phyloP scores from a whole-genome alignment of 1,139 yeast genomes.

The Citeromyces hawaiiensis region DNA sequence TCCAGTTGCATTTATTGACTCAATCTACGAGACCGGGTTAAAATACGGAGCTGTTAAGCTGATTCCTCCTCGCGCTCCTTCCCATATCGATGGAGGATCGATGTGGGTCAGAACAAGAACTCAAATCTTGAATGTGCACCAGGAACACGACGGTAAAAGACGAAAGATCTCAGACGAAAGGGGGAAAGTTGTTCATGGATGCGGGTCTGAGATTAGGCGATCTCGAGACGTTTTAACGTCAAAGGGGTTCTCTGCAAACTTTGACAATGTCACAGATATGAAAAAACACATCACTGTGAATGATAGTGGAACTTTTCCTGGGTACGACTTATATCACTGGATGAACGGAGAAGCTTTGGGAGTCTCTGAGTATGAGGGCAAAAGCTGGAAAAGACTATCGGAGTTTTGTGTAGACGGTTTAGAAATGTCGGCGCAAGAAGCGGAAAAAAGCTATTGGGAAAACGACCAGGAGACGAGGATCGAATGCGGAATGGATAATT shows the following conservation, averaged over 20 bases:
- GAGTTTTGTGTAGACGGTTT: background rate
- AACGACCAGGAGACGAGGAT: background rate
- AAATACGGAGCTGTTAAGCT: constrained; percentile 65
- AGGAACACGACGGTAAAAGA: constrained; percentile 17
- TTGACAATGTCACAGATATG: constrained; percentile 20
- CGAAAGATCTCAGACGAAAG: constrained; percentile 26
- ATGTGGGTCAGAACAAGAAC: constrained; percentile 43
- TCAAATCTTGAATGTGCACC: constrained; percentile 30
- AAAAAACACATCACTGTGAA: constrained; percentile 17
- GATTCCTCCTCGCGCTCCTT: constrained; percentile 23
- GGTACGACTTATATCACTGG: constrained; percentile 24
- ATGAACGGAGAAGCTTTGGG: constrained; percentile 9
- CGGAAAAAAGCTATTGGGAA: background rate
- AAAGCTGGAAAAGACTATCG: background rate
- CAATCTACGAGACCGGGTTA: constrained; percentile 29
- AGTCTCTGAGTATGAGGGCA: background rate
- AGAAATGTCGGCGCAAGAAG: background rate
- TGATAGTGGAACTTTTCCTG: constrained; percentile 16
- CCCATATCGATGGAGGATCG: constrained; percentile 35
- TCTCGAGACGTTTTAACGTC: constrained; percentile 18
- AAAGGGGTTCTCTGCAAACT: constrained; percentile 36
- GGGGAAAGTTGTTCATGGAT: constrained; percentile 38
- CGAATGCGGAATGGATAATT: background rate
- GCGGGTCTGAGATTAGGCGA: constrained; percentile 30
- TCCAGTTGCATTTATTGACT: constrained; percentile 36